A percentile compares a stretch with the other conserved stretches of the same genome.
phyloP scores from a whole-genome alignment of 2,329 filamentous ascomycete species.

The Fusarium ambrosium region DNA sequence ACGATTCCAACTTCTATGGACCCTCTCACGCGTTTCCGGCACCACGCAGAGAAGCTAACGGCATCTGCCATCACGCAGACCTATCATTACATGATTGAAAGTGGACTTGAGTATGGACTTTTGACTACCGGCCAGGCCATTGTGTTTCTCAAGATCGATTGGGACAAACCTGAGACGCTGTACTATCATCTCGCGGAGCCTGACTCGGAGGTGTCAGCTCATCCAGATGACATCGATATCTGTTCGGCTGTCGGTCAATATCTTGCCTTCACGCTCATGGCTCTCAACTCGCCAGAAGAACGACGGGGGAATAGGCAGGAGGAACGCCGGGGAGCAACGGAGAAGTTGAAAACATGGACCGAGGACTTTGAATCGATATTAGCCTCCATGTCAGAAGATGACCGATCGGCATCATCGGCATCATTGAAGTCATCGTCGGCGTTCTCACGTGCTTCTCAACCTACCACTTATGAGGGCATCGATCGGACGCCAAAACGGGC shows the following conservation, averaged over 20 bases:
- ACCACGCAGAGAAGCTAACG: constrained; percentile 54
- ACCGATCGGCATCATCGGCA: no score
- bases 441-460: no score
- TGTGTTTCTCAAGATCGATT: constrained; percentile 18
- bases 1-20: constrained; percentile 45
- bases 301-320: no score
- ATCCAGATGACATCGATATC: not conserved
- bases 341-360: no score
- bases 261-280: no score
- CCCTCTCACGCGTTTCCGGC: constrained; percentile 50
- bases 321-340: no score
- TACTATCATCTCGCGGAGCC: constrained; percentile 20
- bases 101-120: constrained; percentile 58
- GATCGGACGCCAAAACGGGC: not conserved
- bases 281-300: no score
- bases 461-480: no score
- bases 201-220: not conserved
- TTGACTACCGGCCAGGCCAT: constrained; percentile 42
- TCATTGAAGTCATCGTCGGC: no score
- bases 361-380: no score
- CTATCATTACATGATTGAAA: constrained; percentile 64
- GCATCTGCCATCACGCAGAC: constrained; percentile 61
- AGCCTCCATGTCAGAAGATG: no score
- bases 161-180: constrained; percentile 8
- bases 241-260: no score